phyloP scores from a whole-genome alignment of 2,329 filamentous ascomycete genomes.

The Leptodontidium sp. region DNA sequence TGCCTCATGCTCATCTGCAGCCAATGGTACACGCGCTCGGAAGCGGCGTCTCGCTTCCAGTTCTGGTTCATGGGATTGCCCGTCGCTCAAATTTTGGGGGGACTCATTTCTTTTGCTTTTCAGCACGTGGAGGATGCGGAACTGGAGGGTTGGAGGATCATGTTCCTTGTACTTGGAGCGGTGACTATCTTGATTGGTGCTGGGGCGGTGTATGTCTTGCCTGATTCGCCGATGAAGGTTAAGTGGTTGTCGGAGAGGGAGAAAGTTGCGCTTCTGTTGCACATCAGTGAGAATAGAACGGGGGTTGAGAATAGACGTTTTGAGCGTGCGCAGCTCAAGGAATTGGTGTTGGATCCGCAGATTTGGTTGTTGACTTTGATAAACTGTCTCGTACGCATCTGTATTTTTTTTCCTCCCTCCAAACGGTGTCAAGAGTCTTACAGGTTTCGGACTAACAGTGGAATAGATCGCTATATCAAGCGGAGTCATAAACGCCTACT shows the following conservation, averaged over 20 bases:
- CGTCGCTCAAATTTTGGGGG: constrained; percentile 61
- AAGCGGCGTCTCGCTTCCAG: constrained; percentile 65
- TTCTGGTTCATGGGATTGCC: constrained; percentile 70
- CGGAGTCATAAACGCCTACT: constrained; percentile 58
- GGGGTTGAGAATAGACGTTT: constrained; percentile 61
- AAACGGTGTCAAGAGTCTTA: too few species aligned
- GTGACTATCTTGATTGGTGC: constrained; percentile 2
- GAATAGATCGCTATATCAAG: constrained; percentile 24
- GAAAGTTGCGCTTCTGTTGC: constrained; percentile 57
- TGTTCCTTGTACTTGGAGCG: constrained; percentile 8
- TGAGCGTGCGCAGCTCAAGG: constrained; percentile 56
- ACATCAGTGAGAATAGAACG: constrained; percentile 63
- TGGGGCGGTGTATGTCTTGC: constrained; percentile 51
- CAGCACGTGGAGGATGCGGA: constrained; percentile 54
- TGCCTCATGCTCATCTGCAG: constrained; percentile 68
- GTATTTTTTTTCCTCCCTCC: too few species aligned
- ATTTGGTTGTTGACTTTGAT: constrained; percentile 59
- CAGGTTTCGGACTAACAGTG: too few species aligned
- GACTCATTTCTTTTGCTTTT: constrained; percentile 60
- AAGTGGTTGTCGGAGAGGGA: constrained; percentile 50
- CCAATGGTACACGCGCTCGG: constrained; percentile 64
- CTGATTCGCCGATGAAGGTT: constrained; percentile 58
- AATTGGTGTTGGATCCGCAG: constrained; percentile 59
- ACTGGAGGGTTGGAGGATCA: constrained; percentile 42
- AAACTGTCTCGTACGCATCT: constrained; percentile 50